Conservation (phyloP, 176 grass and related monocot species). For the Triticum turgidum region DNA sequence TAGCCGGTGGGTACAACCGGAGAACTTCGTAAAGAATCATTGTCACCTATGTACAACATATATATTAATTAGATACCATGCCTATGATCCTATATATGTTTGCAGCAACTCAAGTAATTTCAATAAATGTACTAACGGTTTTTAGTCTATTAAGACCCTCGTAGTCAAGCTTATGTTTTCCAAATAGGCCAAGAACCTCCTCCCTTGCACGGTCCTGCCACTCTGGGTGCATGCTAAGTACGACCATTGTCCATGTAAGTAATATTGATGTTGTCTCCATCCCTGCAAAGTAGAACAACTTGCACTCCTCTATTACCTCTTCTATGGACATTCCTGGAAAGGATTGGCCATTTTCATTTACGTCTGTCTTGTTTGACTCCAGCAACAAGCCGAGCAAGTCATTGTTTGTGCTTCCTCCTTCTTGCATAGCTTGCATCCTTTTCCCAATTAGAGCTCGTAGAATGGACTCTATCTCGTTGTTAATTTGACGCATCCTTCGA, state of each 20-base stretch:
- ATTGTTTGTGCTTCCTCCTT: background rate
- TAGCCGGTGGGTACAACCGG: background rate
- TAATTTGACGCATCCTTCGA: background rate
- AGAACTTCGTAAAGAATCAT: conserved; percentile 10
- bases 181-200: background rate
- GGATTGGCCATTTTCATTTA: background rate
- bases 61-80: background rate
- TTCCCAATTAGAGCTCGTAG: background rate
- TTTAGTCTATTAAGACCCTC: background rate
- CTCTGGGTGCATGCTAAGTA: background rate
- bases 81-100: background rate
- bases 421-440: background rate
- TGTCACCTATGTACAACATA: background rate
- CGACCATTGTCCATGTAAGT: background rate
- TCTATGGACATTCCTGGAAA: background rate
- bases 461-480: background rate
- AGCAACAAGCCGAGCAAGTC: background rate
- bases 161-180: background rate
- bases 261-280: conserved; percentile 2
- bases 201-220: background rate
- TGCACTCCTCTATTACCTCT: background rate
- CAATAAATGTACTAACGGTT: background rate
- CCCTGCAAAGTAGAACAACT: background rate
- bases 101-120: background rate
- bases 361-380: background rate